These are phyloP conservation scores for Trametes sp. DNA, from an alignment of 1,284 basidiomycete species.

Conservation along the genomic window DNA sequence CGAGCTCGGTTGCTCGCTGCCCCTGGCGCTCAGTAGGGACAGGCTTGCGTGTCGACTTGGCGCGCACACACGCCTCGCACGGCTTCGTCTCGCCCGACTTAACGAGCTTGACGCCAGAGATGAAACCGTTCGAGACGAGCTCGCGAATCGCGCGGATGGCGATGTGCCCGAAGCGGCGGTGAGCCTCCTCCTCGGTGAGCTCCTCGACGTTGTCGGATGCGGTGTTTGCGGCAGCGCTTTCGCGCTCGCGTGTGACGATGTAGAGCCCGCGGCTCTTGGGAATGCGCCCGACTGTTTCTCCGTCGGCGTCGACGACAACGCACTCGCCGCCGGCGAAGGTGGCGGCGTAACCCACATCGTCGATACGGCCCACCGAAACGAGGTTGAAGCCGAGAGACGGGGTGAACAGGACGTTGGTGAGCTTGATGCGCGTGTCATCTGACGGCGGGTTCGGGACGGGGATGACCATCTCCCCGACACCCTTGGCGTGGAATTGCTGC, in stretches of 20 bases:
- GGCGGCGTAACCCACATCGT: constrained; percentile 34
- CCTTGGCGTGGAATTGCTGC: constrained; percentile 9
- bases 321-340: constrained; percentile 34
- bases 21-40: constrained; percentile 43
- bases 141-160: constrained; percentile 34
- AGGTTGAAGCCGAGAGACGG: constrained; percentile 45
- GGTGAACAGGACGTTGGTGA: constrained; percentile 42
- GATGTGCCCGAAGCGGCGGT: constrained; percentile 47
- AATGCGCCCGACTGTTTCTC: neutral
- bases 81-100: neutral
- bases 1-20: constrained; percentile 36
- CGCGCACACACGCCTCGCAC: constrained; percentile 46
- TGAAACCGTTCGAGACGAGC: constrained; percentile 40
- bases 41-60: constrained; percentile 40
- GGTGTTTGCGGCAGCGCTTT: neutral
- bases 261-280: neutral
- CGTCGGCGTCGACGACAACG: neutral
- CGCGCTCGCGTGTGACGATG: neutral
- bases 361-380: constrained; percentile 42
- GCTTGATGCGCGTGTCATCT: constrained; percentile 24
- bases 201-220: neutral
- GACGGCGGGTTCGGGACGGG: constrained; percentile 34
- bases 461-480: constrained; percentile 2
- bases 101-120: constrained; percentile 41
- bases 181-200: constrained; percentile 36